phyloP scores from a whole-genome alignment of 73 alveolate genomes.

The Blepharisma stoltei region DNA sequence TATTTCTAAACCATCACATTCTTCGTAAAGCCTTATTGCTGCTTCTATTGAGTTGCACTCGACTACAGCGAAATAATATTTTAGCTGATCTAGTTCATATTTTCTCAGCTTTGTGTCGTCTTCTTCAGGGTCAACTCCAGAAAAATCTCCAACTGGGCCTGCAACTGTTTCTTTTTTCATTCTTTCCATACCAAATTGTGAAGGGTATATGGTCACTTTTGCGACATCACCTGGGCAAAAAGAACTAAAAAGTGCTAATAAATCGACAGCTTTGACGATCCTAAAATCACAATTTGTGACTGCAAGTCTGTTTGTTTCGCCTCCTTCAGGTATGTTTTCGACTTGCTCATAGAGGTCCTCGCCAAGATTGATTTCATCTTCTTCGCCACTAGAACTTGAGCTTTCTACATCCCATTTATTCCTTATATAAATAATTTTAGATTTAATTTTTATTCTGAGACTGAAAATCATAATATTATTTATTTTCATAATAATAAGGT shows the following conservation, averaged over 20 bases:
- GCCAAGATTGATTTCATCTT: constrained; percentile 24
- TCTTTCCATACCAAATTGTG: constrained; percentile 77
- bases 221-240: constrained; percentile 67
- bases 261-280: constrained; percentile 73
- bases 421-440: background rate
- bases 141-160: constrained; percentile 66
- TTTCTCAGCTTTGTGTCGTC: constrained; percentile 63
- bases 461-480: constrained; percentile 34
- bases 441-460: background rate
- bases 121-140: constrained; percentile 26
- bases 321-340: constrained; percentile 31
- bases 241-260: constrained; percentile 72
- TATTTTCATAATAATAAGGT: constrained; percentile 25
- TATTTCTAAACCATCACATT: constrained; percentile 88
- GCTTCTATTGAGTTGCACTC: constrained; percentile 82
- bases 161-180: constrained; percentile 69
- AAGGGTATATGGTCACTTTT: constrained; percentile 86
- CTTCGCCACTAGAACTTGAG: constrained; percentile 38
- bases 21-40: constrained; percentile 79
- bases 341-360: constrained; percentile 24
- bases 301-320: constrained; percentile 72
- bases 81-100: constrained; percentile 87
- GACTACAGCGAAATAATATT: constrained; percentile 91
- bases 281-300: constrained; percentile 87
- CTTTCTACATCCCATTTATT: constrained; percentile 36